Conservation (phyloP, 176 grass and related monocot species). For the Otatea glauca region DNA sequence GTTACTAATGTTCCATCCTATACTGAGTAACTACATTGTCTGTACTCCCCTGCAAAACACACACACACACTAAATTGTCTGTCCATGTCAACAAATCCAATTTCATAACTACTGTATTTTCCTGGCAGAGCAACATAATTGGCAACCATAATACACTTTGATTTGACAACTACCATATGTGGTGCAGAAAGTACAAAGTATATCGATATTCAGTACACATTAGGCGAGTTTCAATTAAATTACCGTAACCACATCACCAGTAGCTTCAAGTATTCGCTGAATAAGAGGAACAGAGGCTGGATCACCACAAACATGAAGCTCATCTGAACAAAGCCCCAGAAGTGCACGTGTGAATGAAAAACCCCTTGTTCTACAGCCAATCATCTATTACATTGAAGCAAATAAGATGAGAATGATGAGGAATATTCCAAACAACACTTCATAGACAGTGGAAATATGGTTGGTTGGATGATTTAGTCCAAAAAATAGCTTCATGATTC, state of each 20-base stretch:
- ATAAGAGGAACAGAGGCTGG: conserved; percentile 94
- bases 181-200: neutral
- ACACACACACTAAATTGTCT: neutral
- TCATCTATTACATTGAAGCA: conserved; percentile 70
- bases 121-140: conserved; percentile 35
- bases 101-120: conserved; percentile 24
- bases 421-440: conserved; percentile 33
- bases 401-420: conserved; percentile 37
- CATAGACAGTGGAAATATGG: conserved; percentile 20
- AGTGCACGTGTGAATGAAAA: conserved; percentile 94
- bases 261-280: conserved; percentile 83
- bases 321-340: conserved; percentile 91
- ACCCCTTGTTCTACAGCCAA: conserved; percentile 90
- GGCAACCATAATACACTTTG: conserved; percentile 33
- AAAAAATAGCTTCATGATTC: neutral
- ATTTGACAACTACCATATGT: conserved; percentile 25
- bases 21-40: conserved; percentile 25
- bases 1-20: conserved; percentile 23
- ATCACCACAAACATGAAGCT: conserved; percentile 97
- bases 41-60: neutral
- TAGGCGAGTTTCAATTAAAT: conserved; percentile 29
- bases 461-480: conserved; percentile 25
- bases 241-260: conserved; percentile 88
- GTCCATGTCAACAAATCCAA: conserved; percentile 28
- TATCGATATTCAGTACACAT: neutral